A percentile compares a stretch with the other conserved stretches of the same genome.
Evolutionary conservation across 176 grass and related monocot genomes (phyloP).

Genomic region (Musa schizocarpa): DNA sequence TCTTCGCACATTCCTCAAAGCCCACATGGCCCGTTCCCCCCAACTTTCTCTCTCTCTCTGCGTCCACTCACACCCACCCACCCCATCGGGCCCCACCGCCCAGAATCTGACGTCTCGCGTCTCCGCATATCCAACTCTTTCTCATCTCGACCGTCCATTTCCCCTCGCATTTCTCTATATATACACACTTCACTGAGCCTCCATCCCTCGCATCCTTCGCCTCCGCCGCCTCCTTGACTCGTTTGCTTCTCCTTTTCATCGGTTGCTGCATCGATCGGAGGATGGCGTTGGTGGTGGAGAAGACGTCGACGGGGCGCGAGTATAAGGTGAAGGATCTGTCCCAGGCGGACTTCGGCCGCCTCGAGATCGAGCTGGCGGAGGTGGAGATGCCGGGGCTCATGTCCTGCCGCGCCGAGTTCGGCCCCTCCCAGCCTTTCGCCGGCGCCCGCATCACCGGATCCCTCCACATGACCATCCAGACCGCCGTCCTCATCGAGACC

Average conservation of each 20-base stretch:
- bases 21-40: background rate
- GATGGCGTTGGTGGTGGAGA: slow-evolving; percentile 80
- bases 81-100: too few relatives aligned
- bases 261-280: background rate
- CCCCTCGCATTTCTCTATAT: background rate
- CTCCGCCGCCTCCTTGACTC: background rate
- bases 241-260: background rate
- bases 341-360: slow-evolving; percentile 86
- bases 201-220: background rate
- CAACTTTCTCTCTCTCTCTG: too few relatives aligned
- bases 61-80: too few relatives aligned
- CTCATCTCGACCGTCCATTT: background rate
- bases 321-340: slow-evolving; percentile 99
- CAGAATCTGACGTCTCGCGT: slow-evolving; percentile 12
- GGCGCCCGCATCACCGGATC: slow-evolving; percentile 81
- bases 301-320: slow-evolving; percentile 76
- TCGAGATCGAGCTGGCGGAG: slow-evolving; percentile 93
- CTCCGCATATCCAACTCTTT: background rate
- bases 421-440: slow-evolving; percentile 63
- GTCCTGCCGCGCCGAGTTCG: slow-evolving; percentile 82
- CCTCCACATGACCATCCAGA: slow-evolving; percentile 99
- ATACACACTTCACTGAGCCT: background rate
- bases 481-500: slow-evolving; percentile 95
- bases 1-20: too few relatives aligned
- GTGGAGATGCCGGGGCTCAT: slow-evolving; percentile 97